These are phyloP conservation scores for Ligustrum vulgare DNA, from an alignment of 257 asterid species.

Conservation along the genomic window DNA sequence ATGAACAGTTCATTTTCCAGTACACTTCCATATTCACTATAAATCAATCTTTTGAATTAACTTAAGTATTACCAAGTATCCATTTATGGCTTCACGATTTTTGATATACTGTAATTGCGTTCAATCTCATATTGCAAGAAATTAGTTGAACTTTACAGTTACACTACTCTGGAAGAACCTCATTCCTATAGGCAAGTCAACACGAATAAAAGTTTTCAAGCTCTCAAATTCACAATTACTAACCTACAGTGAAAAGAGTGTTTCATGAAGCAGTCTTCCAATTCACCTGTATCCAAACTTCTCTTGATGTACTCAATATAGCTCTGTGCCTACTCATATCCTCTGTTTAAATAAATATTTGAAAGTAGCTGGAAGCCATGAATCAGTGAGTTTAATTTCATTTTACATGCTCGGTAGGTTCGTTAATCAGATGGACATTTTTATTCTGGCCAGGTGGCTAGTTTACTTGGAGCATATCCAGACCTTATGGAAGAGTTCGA, in stretches of 20 bases:
- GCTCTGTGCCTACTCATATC: not conserved
- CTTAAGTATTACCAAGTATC: not conserved
- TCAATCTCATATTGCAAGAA: too few species aligned
- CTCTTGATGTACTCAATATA: slow-evolving; percentile 18
- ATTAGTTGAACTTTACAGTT: not conserved
- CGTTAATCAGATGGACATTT: slow-evolving; percentile 29
- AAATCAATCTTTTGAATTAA: not conserved
- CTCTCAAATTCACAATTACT: slow-evolving; percentile 5
- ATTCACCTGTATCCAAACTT: not conserved
- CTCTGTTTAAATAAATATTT: slow-evolving; percentile 6
- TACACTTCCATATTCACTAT: not conserved
- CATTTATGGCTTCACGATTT: not conserved
- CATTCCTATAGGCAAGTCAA: slow-evolving; percentile 5
- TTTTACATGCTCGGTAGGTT: slow-evolving; percentile 24
- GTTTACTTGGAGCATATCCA: slow-evolving; percentile 54
- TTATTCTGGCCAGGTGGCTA: slow-evolving; percentile 45
- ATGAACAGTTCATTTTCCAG: not conserved
- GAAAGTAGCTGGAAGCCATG: slow-evolving; percentile 18
- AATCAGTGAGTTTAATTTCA: slow-evolving; percentile 19
- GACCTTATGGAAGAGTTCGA: slow-evolving; percentile 67
- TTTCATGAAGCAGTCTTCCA: slow-evolving; percentile 4
- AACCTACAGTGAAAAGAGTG: not conserved
- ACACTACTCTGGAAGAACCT: not conserved
- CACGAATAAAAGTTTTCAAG: not conserved
- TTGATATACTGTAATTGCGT: not conserved